Evolutionary conservation across 1,139 yeast species (phyloP), one percentile per base, ranked within the genome.

Genomic region (Debaryomycetaceae sp.): DNA sequence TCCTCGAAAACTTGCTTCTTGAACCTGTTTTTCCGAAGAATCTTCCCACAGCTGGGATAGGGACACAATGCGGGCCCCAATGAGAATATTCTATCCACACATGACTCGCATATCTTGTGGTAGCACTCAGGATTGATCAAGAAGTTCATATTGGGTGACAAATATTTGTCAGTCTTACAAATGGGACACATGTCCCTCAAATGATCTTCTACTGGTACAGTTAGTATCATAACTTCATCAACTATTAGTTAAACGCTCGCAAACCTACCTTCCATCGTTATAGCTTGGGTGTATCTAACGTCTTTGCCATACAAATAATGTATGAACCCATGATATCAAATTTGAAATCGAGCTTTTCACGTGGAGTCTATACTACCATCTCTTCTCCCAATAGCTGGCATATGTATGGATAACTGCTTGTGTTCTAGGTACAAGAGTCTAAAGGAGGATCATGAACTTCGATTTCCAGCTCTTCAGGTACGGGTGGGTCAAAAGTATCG

Each of bases 11-110:
- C 78, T 66, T 93, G 99, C 39, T 88, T 80, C 66, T 93, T 93
- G 71, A 93, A 93, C 66, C 83, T 83, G 68, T 89, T 89, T 73
- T 87, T 87, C 53, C 99, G 73, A 50, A 93, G 69, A 9, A 85
- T 88, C 70, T 86, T 88, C 43, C 87, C 91, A 69, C 99, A 93
- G 42, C 85, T 84, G 6, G 93, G 89, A 62, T 90, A 91, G 0
- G 99, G 99, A 63, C 99, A 93, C 24, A 93, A 95, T 0, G 97
- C 95, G 0, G 99, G 99, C 5, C 99, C 99, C 42, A 87, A 68
- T 9, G 96, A 83, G 63, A 89, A 93, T 45, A 93, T 89, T 54
- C 98, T 76, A 64, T 91, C 98, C 39, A 90, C 98, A 66, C 99
- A 93, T 3, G 96, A 84, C 60, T 89, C 97, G 68, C 99, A 93